Evolutionary conservation across 2,329 filamentous ascomycete species (phyloP).

Genomic region (Colletotrichum sp.): DNA sequence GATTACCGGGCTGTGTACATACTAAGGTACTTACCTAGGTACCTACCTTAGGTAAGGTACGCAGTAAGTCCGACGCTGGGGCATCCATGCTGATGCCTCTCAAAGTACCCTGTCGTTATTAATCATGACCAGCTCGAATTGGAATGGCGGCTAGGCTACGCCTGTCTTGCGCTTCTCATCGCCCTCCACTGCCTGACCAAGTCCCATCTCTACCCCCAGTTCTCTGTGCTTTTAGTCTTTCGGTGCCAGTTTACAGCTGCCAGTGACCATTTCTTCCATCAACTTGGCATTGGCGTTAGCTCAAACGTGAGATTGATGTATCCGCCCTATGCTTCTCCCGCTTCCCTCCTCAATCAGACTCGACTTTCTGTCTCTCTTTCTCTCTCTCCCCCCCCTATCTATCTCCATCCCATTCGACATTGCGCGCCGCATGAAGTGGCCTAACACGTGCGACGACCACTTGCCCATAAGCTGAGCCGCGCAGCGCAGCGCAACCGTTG

Average conservation of each 20-base stretch:
- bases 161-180: not conserved
- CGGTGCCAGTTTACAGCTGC: not conserved
- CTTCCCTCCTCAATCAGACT: not conserved
- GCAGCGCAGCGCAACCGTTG: not conserved
- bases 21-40: not conserved
- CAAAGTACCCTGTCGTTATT: not conserved
- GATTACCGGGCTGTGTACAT: not conserved
- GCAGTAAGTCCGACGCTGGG: not conserved
- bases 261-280: not conserved
- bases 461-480: not conserved
- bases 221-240: not conserved
- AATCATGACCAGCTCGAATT: constrained; percentile 4
- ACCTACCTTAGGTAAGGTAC: not conserved
- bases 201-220: not conserved
- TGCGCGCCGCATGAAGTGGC: not conserved
- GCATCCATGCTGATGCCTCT: constrained; percentile 2
- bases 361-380: not conserved
- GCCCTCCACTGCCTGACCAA: not conserved
- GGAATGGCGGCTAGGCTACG: constrained; percentile 9
- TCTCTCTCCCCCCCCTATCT: not conserved
- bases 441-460: not conserved
- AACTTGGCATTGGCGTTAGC: not conserved
- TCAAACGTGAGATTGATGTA: not conserved
- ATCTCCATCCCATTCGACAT: not conserved
- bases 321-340: not conserved